Evolutionary conservation across 176 grass and related monocot species (phyloP), one percentile per base, ranked within the genome.

Genomic region (Oropetium thomaeum): DNA sequence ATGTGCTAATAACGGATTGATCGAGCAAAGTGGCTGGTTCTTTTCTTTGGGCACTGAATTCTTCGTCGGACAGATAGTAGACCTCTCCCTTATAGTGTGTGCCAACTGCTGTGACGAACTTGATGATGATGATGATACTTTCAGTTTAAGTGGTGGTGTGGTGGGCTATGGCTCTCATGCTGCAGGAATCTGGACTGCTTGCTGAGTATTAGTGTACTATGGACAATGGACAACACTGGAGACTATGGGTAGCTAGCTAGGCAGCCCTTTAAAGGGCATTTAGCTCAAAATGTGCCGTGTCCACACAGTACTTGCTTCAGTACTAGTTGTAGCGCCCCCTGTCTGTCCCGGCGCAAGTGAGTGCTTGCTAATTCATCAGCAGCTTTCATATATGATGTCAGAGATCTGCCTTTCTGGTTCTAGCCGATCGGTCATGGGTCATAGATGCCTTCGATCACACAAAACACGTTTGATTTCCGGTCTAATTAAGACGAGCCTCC

Each of bases 281-380:
- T 87, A 52, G 61, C 68, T 74, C 74, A 67, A 68, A 74, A 62
- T 74, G 61, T 83, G 74, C 71, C 53, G 69, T 19, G 45, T 65
- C 66, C 62, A 52, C 61, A 74, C 80, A 83, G 80, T 87, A 42
- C 74, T 60, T 83, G 60, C 51, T 73, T 67, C 85, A 68, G 85
- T 81, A 76, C 28, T 69, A 34, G 60, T 60, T 82, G 73, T 67
- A 58, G 13, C 52, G 49, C 74, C 68, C n/a, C n/a, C n/a, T n/a
- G n/a, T n/a, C 48, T 65, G 58, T 71, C 67, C 67, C 38, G 37
- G 60, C 40, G 60, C 40, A 49, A 45, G 71, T 39, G 68, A 79
- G 74, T 83, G 80, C 32, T 30, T 73, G 85, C 79, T 87, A 62
- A 87, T 79, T 78, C 74, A 67, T 26, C 68, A 52, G 68, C 85